Percentiles rank a stretch among this genome's conserved stretches.
These are phyloP conservation scores for Suhomyces panamericanus DNA, from an alignment of 1,139 yeast genomes.

Conservation along the genomic window DNA sequence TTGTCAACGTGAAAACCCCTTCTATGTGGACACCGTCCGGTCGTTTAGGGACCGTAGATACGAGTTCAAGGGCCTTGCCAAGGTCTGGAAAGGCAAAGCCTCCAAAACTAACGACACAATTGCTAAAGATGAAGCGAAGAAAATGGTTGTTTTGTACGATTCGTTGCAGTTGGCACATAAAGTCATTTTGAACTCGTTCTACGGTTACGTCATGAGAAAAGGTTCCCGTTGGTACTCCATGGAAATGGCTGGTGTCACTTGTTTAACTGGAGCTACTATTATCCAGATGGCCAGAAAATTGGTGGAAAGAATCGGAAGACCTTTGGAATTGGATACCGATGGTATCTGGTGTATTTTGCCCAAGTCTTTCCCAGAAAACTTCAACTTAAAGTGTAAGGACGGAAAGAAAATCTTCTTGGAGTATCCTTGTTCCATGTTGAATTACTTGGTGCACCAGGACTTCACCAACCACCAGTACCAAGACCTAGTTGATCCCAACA, in stretches of 20 bases:
- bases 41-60: slow-evolving; percentile 95
- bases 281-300: slow-evolving; percentile 94
- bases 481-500: slow-evolving; percentile 69
- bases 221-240: slow-evolving; percentile 99
- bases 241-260: slow-evolving; percentile 99
- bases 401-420: slow-evolving; percentile 80
- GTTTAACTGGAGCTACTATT: slow-evolving; percentile 96
- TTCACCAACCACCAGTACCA: slow-evolving; percentile 97
- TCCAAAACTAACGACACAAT: slow-evolving; percentile 58
- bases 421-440: slow-evolving; percentile 96
- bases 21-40: slow-evolving; percentile 92
- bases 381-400: slow-evolving; percentile 63
- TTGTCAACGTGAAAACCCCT: slow-evolving; percentile 97
- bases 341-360: slow-evolving; percentile 99
- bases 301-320: slow-evolving; percentile 95
- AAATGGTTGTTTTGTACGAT: slow-evolving; percentile 92
- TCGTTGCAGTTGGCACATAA: slow-evolving; percentile 96
- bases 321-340: slow-evolving; percentile 95
- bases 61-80: slow-evolving; percentile 91
- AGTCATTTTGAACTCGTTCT: slow-evolving; percentile 93
- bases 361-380: slow-evolving; percentile 88
- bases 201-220: slow-evolving; percentile 98
- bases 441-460: slow-evolving; percentile 84
- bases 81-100: slow-evolving; percentile 88
- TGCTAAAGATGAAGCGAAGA: slow-evolving; percentile 78